These are phyloP conservation scores for Scheffersomyces cryptocercus DNA, from an alignment of 1,139 yeast species.

Conservation along the genomic window DNA sequence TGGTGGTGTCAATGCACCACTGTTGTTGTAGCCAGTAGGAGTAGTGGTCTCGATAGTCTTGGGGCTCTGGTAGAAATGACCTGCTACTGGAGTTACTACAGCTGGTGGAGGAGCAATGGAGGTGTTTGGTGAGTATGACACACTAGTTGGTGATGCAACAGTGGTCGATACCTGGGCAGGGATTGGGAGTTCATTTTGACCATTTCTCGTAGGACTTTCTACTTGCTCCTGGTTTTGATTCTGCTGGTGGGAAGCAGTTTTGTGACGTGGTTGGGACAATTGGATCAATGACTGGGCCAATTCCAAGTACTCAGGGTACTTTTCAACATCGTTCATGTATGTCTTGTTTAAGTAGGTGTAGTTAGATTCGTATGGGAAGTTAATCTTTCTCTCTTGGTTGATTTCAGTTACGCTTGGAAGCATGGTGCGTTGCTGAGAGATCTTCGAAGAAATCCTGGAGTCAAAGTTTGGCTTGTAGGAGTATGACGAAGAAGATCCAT, in stretches of 20 bases:
- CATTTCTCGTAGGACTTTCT: background rate
- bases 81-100: slow-evolving; percentile 2
- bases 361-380: slow-evolving; percentile 57
- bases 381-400: slow-evolving; percentile 36
- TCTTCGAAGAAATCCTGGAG: slow-evolving; percentile 40
- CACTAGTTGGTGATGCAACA: slow-evolving; percentile 4
- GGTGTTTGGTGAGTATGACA: background rate
- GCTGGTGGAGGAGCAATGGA: slow-evolving; percentile 8
- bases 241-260: background rate
- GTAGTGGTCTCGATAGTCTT: slow-evolving; percentile 6
- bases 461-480: slow-evolving; percentile 39
- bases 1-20: slow-evolving; percentile 8
- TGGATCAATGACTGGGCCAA: slow-evolving; percentile 46
- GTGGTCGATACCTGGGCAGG: background rate
- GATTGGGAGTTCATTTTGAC: background rate
- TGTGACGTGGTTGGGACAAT: slow-evolving; percentile 27
- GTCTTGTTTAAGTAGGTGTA: slow-evolving; percentile 52
- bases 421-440: slow-evolving; percentile 23
- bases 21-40: slow-evolving; percentile 11
- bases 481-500: slow-evolving; percentile 8
- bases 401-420: slow-evolving; percentile 22
- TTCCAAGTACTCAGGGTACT: slow-evolving; percentile 51
- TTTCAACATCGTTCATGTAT: slow-evolving; percentile 45
- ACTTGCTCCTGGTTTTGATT: background rate
- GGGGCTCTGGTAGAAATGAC: slow-evolving; percentile 1